Conservation (phyloP, 441 rosid genomes). For the Arabidopsis lyrata region DNA sequence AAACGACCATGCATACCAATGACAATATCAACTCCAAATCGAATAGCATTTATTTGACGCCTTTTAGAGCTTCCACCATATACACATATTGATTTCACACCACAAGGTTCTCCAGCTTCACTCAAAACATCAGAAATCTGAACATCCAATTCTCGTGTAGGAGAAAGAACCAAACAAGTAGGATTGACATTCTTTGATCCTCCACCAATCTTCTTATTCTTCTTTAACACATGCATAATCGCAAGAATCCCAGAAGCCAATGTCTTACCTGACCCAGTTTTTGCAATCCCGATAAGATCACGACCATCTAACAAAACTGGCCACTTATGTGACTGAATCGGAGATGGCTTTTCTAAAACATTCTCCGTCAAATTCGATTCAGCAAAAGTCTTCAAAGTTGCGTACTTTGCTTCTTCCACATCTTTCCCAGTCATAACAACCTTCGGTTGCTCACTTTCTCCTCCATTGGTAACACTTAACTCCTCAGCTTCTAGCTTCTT, state of each 20-base stretch:
- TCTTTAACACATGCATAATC: slow-evolving; percentile 76
- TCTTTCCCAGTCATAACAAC: slow-evolving; percentile 71
- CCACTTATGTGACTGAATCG: slow-evolving; percentile 93
- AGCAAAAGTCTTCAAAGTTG: slow-evolving; percentile 60
- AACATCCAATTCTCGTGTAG: slow-evolving; percentile 93
- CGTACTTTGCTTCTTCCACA: slow-evolving; percentile 65
- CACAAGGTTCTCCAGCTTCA: slow-evolving; percentile 83
- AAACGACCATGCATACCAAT: slow-evolving; percentile 95
- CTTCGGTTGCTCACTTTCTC: slow-evolving; percentile 50
- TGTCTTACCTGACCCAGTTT: slow-evolving; percentile 96
- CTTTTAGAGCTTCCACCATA: slow-evolving; percentile 92
- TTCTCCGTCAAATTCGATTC: slow-evolving; percentile 66
- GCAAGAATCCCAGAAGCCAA: slow-evolving; percentile 91
- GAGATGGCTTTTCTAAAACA: slow-evolving; percentile 80
- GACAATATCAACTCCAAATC: slow-evolving; percentile 85
- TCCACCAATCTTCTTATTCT: slow-evolving; percentile 60
- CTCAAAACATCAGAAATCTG: slow-evolving; percentile 84
- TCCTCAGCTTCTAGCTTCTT: slow-evolving; percentile 23
- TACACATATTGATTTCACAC: slow-evolving; percentile 78
- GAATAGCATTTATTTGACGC: slow-evolving; percentile 78
- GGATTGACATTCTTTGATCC: slow-evolving; percentile 63
- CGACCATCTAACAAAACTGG: slow-evolving; percentile 90
- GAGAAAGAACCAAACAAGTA: slow-evolving; percentile 88
- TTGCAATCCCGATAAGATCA: slow-evolving; percentile 91
- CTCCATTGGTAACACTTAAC: slow-evolving; percentile 31